Evolutionary conservation across 2,329 filamentous ascomycete species (phyloP), one percentile per base, ranked within the genome.

Genomic region (Pseudogymnoascus verrucosus): DNA sequence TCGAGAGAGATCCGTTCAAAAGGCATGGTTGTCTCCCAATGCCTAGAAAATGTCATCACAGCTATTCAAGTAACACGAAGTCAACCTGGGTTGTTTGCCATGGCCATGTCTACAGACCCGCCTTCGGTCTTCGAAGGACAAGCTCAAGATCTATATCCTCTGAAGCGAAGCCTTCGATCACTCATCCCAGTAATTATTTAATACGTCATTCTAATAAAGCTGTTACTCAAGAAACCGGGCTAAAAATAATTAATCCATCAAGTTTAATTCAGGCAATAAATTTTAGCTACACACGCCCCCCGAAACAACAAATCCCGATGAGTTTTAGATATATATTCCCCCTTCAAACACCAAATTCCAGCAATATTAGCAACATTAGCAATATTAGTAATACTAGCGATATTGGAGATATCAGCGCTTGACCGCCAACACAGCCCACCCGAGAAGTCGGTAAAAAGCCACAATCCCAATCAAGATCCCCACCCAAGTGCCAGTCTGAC

Each of bases 391-490:
- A 47, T 47, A 12, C 19, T 28, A 34, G 16, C 14, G n/a, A 57
- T 34, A 34, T 57, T 68, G 19, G 16, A 14, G n/a, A 57, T 34
- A 34, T 57, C 68, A 68, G 64, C 74, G 75, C 65, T 71, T 71
- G 40, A 73, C 64, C 40, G 67, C 67, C 69, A 91, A 74, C 23
- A 84, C 85, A 62, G 83, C 68, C 85, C 85, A 90, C 1, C 85
- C 87, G 5, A 91, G 79, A 5, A 91, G 54, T 61, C 90, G 78
- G 77, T 93, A 93, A 0, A 84, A 91, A 14, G 83, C 77, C 68
- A 91, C 87, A 67, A 96, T 96, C 2, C 80, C 85, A 61, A 96
- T 72, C 78, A 93, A 80, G 68, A 93, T 93, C 0, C 90, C 91
- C 19, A 91, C 84, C 80, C 90, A 90, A 71, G 84, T 82, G 2